Base-by-base conservation (phyloP, 305 asterid species). In the Plantago coronopus region DNA sequence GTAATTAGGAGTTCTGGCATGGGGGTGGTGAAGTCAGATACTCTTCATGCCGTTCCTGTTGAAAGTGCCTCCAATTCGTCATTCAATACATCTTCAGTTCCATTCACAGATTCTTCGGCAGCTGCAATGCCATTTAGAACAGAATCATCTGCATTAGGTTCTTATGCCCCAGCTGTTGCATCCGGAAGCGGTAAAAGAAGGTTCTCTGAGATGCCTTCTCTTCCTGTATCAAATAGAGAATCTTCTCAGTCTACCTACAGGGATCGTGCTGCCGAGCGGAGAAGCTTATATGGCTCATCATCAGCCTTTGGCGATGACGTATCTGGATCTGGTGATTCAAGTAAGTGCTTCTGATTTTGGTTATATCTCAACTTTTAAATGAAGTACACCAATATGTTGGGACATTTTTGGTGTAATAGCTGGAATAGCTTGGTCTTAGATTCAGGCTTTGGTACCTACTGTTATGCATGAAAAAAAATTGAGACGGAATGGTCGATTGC, bases 211-310 rank as follows among this genome's bases (percentile, higher is more conserved):
- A 70, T 80, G 89, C 95, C 97, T 49, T 72, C 79, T 42, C 61
- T 82, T 59, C 71, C 81, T 19, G 73, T 71, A 64, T 72, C 81
- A 57, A 81, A 62, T 64, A 86, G 77, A 66, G 91, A 83, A 53
- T 96, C 83, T 68, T 69, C 91, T 61, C 95, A 83, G 66, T 76
- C 78, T 58, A 53, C 80, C 18, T 93, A 93, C 61, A 76, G 99
- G 78, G 99, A 93, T 61, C 96, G 99, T 58, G 99, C 99, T 15
- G 99, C 99, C 23, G 99, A 93, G 73, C 66, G 99, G 71, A 86
- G 99, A 83, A 89, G 85, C 77, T 82, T 93, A 69, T 89, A 93
- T 77, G 94, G 99, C 68, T 89, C 97, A 59, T 78, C 88, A 34
- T 69, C 96, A n/a, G 77, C 81, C 45, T 79, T 83, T 68, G 94